phyloP scores from a whole-genome alignment of 1,284 basidiomycete species.

The Apiotrichum gamsii region DNA sequence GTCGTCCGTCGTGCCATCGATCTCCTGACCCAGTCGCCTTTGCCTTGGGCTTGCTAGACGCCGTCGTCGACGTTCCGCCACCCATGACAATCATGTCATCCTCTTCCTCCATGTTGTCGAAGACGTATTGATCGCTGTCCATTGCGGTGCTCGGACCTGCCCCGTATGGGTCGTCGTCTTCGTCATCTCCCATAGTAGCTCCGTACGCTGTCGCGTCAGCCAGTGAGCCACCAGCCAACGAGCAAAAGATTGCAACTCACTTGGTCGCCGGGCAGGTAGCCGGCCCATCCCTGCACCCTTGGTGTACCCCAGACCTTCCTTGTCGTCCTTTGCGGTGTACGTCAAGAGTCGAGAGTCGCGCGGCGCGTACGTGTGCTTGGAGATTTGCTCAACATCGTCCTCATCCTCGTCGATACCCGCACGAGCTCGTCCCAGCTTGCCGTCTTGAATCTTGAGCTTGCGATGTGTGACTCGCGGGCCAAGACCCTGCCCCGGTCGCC shows the following conservation, averaged over 20 bases:
- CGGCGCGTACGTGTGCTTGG: constrained; percentile 78
- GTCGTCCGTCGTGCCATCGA: constrained; percentile 65
- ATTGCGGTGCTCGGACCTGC: constrained; percentile 20
- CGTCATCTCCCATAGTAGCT: constrained; percentile 65
- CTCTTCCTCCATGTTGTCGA: constrained; percentile 57
- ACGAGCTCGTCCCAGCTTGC: constrained; percentile 44
- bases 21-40: constrained; percentile 13
- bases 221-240: neutral
- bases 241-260: constrained; percentile 13
- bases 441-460: constrained; percentile 66
- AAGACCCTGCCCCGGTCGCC: constrained; percentile 85
- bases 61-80: neutral
- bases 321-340: constrained; percentile 64
- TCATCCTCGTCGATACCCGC: constrained; percentile 46
- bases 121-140: constrained; percentile 54
- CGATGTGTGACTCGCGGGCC: constrained; percentile 80
- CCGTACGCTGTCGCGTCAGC: constrained; percentile 28
- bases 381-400: constrained; percentile 59
- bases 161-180: constrained; percentile 85
- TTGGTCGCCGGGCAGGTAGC: constrained; percentile 19
- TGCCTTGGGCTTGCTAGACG: no score
- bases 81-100: constrained; percentile 53
- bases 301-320: constrained; percentile 70
- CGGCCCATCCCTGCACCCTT: constrained; percentile 58
- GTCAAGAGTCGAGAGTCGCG: constrained; percentile 64